A percentile compares a stretch with the other conserved stretches of the same genome.
phyloP scores from a whole-genome alignment of 331 rosid genomes.

The Quercus lobata region DNA sequence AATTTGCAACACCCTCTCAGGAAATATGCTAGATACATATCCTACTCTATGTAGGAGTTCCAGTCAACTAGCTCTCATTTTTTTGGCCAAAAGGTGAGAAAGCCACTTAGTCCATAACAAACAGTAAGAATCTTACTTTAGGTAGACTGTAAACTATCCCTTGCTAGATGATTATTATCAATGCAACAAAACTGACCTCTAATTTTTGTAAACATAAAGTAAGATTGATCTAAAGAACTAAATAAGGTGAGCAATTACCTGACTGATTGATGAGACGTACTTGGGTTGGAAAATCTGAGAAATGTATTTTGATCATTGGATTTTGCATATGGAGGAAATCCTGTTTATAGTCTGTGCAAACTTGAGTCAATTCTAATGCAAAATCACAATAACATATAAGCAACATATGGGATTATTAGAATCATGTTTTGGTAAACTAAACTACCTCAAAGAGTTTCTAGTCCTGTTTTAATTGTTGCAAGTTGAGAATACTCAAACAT shows the following conservation, averaged over 20 bases:
- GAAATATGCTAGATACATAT: conserved; percentile 16
- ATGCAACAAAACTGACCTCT: background rate
- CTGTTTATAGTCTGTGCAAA: conserved; percentile 3
- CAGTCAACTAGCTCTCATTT: conserved; percentile 10
- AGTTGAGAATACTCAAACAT: conserved; percentile 16
- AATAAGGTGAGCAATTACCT: conserved; percentile 15
- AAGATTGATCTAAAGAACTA: background rate
- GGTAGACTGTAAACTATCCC: background rate
- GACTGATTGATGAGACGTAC: background rate
- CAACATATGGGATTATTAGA: background rate
- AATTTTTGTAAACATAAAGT: background rate
- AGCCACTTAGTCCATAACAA: conserved; percentile 4
- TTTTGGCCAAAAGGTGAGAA: conserved; percentile 13
- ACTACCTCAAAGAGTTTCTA: conserved; percentile 37
- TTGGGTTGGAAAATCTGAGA: background rate
- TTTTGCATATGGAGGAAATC: conserved; percentile 7
- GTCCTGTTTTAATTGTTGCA: conserved; percentile 23
- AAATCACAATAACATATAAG: background rate
- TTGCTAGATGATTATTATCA: background rate
- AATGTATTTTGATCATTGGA: conserved; percentile 10
- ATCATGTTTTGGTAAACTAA: background rate
- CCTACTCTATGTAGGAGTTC: conserved; percentile 16
- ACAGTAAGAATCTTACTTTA: background rate
- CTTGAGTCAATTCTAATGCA: background rate
- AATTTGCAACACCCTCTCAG: conserved; percentile 19